Conservation (phyloP, 2,329 filamentous ascomycete species). For the Escovopsis weberi region DNA sequence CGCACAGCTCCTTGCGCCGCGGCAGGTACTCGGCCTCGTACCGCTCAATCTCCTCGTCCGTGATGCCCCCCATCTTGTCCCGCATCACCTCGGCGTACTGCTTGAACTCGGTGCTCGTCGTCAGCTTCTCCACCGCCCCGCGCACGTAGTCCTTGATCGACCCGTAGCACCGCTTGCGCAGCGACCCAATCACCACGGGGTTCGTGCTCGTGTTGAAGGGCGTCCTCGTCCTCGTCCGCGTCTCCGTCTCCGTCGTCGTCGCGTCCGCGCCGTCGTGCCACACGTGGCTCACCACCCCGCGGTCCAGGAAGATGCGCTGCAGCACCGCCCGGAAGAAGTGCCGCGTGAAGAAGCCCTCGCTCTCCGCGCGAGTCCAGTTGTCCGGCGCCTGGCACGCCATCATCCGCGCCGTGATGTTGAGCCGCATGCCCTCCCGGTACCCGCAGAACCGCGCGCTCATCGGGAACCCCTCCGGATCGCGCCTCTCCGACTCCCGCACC, state of each 20-base stretch:
- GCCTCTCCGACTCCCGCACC: constrained; percentile 50
- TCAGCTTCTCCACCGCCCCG: constrained; percentile 66
- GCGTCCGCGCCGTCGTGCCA: constrained; percentile 20
- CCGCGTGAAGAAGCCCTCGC: constrained; percentile 75
- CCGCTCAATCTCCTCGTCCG: constrained; percentile 55
- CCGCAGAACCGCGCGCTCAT: constrained; percentile 62
- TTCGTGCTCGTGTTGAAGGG: constrained; percentile 48
- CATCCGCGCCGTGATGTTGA: constrained; percentile 95
- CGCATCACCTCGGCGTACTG: constrained; percentile 45
- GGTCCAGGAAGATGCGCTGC: constrained; percentile 84
- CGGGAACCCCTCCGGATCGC: constrained; percentile 83
- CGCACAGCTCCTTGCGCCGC: constrained; percentile 65
- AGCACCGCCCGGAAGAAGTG: constrained; percentile 88
- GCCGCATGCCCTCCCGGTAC: constrained; percentile 42
- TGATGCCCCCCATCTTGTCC: constrained; percentile 52
- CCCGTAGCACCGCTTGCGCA: constrained; percentile 65
- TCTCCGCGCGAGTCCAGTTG: constrained; percentile 78
- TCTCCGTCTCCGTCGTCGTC: constrained; percentile 10
- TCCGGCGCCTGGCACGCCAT: constrained; percentile 93
- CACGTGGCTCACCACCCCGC: constrained; percentile 54
- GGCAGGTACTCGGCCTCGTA: constrained; percentile 54
- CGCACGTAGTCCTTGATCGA: constrained; percentile 66
- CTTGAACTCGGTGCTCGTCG: constrained; percentile 39
- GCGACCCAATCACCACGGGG: constrained; percentile 73
- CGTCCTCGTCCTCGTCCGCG: constrained; percentile 4